Percentiles rank a stretch among this genome's conserved stretches.
Conservation (phyloP, 2,329 filamentous ascomycete genomes). For the Leptoxyphium fumago region DNA sequence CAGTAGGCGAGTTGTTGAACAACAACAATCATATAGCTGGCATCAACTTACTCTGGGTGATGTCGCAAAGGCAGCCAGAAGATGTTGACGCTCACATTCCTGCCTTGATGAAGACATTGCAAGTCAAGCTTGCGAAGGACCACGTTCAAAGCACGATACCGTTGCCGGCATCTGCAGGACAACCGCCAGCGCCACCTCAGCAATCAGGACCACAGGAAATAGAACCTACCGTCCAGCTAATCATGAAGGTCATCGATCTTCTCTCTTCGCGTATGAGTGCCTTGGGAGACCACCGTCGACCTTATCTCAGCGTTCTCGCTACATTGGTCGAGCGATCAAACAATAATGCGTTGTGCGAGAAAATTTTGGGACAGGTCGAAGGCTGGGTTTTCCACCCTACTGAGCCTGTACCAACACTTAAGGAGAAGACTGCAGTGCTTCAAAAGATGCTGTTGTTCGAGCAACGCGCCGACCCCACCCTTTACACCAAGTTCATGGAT, state of each 20-base stretch:
- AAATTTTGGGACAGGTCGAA: constrained; percentile 87
- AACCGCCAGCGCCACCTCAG: constrained; percentile 35
- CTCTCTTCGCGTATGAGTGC: constrained; percentile 85
- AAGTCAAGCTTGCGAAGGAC: constrained; percentile 81
- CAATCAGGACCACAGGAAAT: constrained; percentile 57
- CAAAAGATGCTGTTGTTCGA: constrained; percentile 98
- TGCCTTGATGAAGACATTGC: constrained; percentile 83
- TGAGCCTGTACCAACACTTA: constrained; percentile 90
- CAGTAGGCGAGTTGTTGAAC: constrained; percentile 68
- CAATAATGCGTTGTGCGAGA: constrained; percentile 74
- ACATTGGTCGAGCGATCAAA: constrained; percentile 90
- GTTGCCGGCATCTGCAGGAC: constrained; percentile 35
- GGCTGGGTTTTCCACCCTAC: constrained; percentile 91
- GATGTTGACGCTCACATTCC: constrained; percentile 82
- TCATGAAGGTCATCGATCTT: constrained; percentile 90
- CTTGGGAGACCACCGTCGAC: constrained; percentile 76
- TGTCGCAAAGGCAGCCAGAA: constrained; percentile 70
- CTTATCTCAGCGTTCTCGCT: constrained; percentile 88
- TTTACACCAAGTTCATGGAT: constrained; percentile 86
- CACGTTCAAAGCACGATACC: constrained; percentile 64
- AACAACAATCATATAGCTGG: constrained; percentile 70
- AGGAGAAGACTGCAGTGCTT: constrained; percentile 97
- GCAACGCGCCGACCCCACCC: constrained; percentile 62
- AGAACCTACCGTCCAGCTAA: constrained; percentile 77
- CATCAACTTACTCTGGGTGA: constrained; percentile 84